Base-by-base conservation (phyloP, 345 rosid species). In the Populus euphratica region DNA sequence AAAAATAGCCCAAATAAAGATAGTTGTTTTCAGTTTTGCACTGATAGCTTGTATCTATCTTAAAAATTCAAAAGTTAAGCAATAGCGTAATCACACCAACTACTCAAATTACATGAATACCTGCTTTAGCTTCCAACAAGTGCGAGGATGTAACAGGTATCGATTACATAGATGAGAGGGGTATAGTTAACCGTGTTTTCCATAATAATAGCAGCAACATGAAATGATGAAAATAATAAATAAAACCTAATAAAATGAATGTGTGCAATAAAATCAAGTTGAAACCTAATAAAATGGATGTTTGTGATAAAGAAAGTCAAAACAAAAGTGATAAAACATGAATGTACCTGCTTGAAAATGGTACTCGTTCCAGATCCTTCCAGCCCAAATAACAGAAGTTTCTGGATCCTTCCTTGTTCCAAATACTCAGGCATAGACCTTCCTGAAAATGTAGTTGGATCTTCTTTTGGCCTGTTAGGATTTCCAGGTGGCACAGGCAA, bases 361-460 rank as follows among this genome's bases (percentile, higher is more conserved):
- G 91, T 90, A 78, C 91, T 86, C 38, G 91, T 90, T 80, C 91
- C 90, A 68, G 91, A 84, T 70, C 91, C 93, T 79, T 88, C 86
- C 50, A 84, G 69, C 38, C 93, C 93, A 73, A 90, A 77, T 33
- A 90, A 72, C 17, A 90, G 86, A 73, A 90, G 87, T 66, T 88
- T 90, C 80, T 90, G 90, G 70, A 86, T 77, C 79, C 84, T 86
- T 79, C 85, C 85, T 68, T 87, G 87, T 25, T 87, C 91, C 80
- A 88, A 56, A 82, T 88, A 87, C 67, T 84, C 81, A 7, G 89
- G 90, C 54, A 85, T 77, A 10, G 81, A 81, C 78, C 87, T 83
- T 76, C 80, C 76, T 69, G 87, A 83, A 82, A 69, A 80, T 63
- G 74, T 83, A 36, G 79, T 73, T 68, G 87, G 76, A 72, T 86